Conservation (phyloP, 2,329 filamentous ascomycete genomes). For the Hymenotorrendiella dingleyae region DNA sequence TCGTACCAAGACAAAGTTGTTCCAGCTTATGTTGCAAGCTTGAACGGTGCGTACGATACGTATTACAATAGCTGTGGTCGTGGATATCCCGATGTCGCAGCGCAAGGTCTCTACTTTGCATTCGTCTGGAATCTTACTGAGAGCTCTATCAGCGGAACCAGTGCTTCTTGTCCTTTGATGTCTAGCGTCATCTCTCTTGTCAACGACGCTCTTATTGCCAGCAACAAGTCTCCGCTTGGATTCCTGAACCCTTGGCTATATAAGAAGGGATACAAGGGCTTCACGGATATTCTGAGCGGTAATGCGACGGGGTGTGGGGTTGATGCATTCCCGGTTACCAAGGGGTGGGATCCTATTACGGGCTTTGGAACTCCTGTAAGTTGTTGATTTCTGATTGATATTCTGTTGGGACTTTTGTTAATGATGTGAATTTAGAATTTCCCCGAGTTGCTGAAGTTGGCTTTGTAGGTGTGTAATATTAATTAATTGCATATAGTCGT, state of each 20-base stretch:
- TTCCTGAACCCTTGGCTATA: slow-evolving; percentile 42
- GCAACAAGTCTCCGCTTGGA: slow-evolving; percentile 38
- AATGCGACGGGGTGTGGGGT: slow-evolving; percentile 32
- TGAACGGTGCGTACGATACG: slow-evolving; percentile 40
- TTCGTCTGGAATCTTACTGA: slow-evolving; percentile 33
- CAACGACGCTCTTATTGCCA: slow-evolving; percentile 53
- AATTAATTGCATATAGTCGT: too few relatives aligned
- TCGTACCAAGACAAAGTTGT: slow-evolving; percentile 41
- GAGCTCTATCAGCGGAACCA: slow-evolving; percentile 42
- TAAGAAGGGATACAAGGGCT: slow-evolving; percentile 29
- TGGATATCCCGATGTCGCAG: slow-evolving; percentile 46
- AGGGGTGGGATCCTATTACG: slow-evolving; percentile 34
- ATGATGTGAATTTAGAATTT: too few relatives aligned
- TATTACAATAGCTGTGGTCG: slow-evolving; percentile 41
- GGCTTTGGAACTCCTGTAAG: slow-evolving; percentile 32
- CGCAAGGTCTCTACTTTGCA: slow-evolving; percentile 52
- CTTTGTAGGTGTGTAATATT: not conserved
- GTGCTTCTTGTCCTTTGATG: slow-evolving; percentile 49
- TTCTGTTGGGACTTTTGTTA: too few relatives aligned
- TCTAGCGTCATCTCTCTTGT: slow-evolving; percentile 53
- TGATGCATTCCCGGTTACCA: slow-evolving; percentile 23
- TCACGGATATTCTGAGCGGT: slow-evolving; percentile 35
- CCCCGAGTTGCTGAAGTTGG: not conserved
- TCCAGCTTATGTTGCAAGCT: slow-evolving; percentile 34
- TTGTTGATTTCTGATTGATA: too few relatives aligned